Evolutionary conservation across 164 flowering plant genomes (phyloP), one percentile per base, ranked within the genome.

Genomic region (Umbellularia californica): DNA sequence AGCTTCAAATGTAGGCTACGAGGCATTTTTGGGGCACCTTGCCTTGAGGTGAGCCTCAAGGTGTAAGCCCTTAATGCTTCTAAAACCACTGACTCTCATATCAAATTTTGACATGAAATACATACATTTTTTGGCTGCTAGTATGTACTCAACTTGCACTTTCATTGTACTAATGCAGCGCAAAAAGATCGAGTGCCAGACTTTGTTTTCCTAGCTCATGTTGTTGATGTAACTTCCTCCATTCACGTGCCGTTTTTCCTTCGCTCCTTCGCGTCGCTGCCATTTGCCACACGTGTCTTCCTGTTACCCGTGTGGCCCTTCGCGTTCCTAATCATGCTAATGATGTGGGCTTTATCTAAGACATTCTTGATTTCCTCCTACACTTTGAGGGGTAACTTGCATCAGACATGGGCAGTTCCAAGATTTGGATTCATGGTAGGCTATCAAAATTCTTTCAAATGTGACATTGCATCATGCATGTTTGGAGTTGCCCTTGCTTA

Each of bases 381-480:
- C 83, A 72, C 74, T 27, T 87, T 96, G 30, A 80, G 92, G 70
- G 88, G 86, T 23, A 75, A 81, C 3, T 76, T 91, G 80, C 87
- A 82, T 73, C 91, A 91, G 55, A 90, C 92, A 0, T 94, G 99
- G 99, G 78, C 30, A 6, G 94, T 96, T 6, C 97, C 99, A 0
- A 82, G 99, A 55, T 88, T 78, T 74, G 99, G 99, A 50, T 96
- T 92, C 69, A 97, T 90, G 95, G 99, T 95, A 77, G 6, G 74
- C 30, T 22, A 25, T 30, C 28, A 20, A 28, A 1, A 3, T 17
- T 55, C 60, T 20, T 55, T 55, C 20, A 55, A 55, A 55, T 15
- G 60, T n/a, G 0, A 55, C 25, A 64, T 64, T 64, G 13, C 24
- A 9, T 13, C 28, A 64, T 41, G 11, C 47, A 41, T 41, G 47